Evolutionary conservation across 2,329 filamentous ascomycete genomes (phyloP).

Genomic region (Metarhizium guizhouense): DNA sequence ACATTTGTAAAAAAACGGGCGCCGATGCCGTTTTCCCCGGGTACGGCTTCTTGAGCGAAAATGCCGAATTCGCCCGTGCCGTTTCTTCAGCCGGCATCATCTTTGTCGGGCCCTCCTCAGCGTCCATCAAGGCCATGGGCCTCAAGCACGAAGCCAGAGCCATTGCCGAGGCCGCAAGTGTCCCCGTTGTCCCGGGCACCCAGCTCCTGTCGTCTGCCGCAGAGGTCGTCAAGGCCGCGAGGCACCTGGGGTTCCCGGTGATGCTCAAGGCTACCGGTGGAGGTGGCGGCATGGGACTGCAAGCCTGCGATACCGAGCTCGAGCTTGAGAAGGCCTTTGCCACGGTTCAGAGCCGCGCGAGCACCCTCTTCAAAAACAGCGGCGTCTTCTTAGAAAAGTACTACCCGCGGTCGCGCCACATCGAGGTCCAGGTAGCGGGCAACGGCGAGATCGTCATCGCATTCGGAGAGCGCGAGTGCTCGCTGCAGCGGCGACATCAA

Average conservation of each 20-base stretch:
- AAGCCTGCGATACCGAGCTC: constrained; percentile 39
- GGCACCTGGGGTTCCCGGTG: constrained; percentile 31
- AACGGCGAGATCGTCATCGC: constrained; percentile 45
- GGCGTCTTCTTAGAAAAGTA: constrained; percentile 57
- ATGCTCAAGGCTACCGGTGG: constrained; percentile 52
- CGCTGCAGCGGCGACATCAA: constrained; percentile 58
- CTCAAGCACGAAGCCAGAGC: constrained; percentile 40
- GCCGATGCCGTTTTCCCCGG: constrained; percentile 43
- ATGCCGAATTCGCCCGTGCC: constrained; percentile 42
- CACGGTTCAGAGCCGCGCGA: constrained; percentile 46
- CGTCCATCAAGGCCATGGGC: constrained; percentile 44
- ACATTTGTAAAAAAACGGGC: constrained; percentile 28
- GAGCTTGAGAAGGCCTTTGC: constrained; percentile 44
- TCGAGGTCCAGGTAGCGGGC: constrained; percentile 61
- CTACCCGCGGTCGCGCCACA: constrained; percentile 51
- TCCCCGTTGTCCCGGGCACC: constrained; percentile 30
- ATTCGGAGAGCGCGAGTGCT: constrained; percentile 59
- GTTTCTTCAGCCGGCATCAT: constrained; percentile 41
- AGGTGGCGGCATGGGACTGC: constrained; percentile 57
- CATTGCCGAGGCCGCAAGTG: constrained; percentile 37
- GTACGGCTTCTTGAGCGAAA: constrained; percentile 6
- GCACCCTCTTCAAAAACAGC: constrained; percentile 50
- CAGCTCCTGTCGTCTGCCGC: constrained; percentile 14
- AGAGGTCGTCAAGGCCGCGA: constrained; percentile 44
- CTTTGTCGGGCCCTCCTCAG: constrained; percentile 47